A percentile compares a stretch with the other conserved stretches of the same genome.
Conservation (phyloP, 257 asterid genomes). For the Osmanthus fragrans region DNA sequence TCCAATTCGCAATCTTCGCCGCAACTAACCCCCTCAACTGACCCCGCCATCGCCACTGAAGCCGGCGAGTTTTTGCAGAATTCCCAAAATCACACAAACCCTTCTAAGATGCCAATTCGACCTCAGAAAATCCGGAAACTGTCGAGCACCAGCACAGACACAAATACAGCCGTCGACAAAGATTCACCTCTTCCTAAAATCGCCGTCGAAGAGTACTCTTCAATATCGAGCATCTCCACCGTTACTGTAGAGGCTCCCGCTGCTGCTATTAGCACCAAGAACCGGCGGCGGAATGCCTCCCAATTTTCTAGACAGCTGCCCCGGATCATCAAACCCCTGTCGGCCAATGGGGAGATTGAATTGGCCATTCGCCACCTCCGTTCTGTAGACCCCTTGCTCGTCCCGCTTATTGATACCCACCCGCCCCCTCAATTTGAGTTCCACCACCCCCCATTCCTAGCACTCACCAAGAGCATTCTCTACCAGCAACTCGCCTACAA, state of each 20-base stretch:
- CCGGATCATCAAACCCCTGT: constrained; percentile 59
- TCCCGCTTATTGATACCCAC: constrained; percentile 52
- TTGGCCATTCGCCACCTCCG: constrained; percentile 66
- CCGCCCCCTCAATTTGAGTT: constrained; percentile 60
- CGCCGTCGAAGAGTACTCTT: constrained; percentile 23
- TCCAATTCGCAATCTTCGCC: constrained; percentile 32
- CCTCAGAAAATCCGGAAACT: constrained; percentile 90
- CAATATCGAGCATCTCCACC: not conserved
- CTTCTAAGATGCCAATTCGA: constrained; percentile 91
- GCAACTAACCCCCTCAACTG: constrained; percentile 27
- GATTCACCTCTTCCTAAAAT: constrained; percentile 16
- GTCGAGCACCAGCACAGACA: constrained; percentile 34
- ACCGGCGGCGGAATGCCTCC: constrained; percentile 55
- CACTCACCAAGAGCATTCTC: constrained; percentile 75
- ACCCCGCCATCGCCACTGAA: constrained; percentile 24
- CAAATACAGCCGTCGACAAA: constrained; percentile 21
- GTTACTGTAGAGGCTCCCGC: constrained; percentile 13
- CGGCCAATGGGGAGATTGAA: constrained; percentile 64
- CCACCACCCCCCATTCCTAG: constrained; percentile 62
- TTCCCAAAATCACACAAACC: constrained; percentile 46
- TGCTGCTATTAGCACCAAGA: constrained; percentile 30
- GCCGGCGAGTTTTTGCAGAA: constrained; percentile 9
- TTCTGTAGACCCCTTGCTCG: constrained; percentile 56
- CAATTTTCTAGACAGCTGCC: constrained; percentile 54
- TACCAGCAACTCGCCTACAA: constrained; percentile 85